A percentile compares a stretch with the other conserved stretches of the same genome.
phyloP scores from a whole-genome alignment of 805 yeast species.

The Metschnikowia matae region DNA sequence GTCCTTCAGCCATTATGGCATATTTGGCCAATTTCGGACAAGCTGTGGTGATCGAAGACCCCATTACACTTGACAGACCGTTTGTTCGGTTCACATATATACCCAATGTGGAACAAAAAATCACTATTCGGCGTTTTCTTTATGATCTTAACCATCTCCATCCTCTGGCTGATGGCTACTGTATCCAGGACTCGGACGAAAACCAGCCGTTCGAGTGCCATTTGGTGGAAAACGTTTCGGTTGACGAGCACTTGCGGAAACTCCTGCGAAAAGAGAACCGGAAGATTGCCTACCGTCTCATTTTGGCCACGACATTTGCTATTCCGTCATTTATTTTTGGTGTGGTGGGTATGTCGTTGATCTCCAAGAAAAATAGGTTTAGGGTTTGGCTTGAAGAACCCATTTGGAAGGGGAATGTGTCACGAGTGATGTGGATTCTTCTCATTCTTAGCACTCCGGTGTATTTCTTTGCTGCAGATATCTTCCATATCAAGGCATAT shows the following conservation, averaged over 20 bases:
- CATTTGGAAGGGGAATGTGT: conserved; percentile 57
- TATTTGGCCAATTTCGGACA: conserved; percentile 52
- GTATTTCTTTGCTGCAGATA: conserved; percentile 69
- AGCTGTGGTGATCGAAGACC: conserved; percentile 52
- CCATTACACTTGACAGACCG: conserved; percentile 53
- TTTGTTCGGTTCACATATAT: conserved; percentile 60
- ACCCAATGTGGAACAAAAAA: conserved; percentile 43
- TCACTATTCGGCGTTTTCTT: conserved; percentile 56
- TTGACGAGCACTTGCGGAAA: conserved; percentile 59
- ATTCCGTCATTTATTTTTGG: conserved; percentile 69
- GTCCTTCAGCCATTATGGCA: conserved; percentile 55
- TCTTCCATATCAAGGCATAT: conserved; percentile 64
- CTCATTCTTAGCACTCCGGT: conserved; percentile 66
- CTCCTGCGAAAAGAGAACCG: conserved; percentile 48
- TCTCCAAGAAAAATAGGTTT: conserved; percentile 39
- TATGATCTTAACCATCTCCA: conserved; percentile 44
- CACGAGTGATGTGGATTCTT: conserved; percentile 62
- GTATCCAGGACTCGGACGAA: conserved; percentile 14
- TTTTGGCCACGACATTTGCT: conserved; percentile 49
- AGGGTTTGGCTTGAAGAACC: conserved; percentile 57
- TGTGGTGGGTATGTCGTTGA: conserved; percentile 62
- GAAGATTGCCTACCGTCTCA: conserved; percentile 43
- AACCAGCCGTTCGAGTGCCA: conserved; percentile 44
- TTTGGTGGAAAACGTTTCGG: conserved; percentile 49
- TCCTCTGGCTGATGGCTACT: conserved; percentile 21